These are phyloP conservation scores for Lepidium sativum DNA, from an alignment of 345 rosid genomes.

Conservation along the genomic window DNA sequence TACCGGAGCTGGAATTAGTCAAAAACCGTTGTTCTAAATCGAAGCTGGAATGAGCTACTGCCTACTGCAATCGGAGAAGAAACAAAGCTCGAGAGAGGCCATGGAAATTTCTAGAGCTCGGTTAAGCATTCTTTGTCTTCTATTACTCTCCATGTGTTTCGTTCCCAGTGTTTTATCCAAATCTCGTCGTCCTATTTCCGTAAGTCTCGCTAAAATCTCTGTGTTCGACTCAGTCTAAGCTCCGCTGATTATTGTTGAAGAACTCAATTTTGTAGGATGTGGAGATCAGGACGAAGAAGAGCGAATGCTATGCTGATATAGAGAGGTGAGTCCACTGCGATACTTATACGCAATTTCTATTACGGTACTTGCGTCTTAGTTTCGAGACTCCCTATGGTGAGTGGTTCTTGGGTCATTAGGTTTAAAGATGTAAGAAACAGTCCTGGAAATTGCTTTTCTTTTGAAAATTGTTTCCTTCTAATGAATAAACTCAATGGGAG, in stretches of 20 bases:
- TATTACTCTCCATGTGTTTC: conserved; percentile 16
- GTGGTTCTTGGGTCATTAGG: background rate
- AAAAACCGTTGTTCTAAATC: conserved; percentile 9
- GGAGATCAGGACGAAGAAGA: conserved; percentile 56
- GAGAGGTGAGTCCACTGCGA: conserved; percentile 43
- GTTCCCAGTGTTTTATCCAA: conserved; percentile 31
- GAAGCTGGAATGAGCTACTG: background rate
- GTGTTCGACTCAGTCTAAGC: background rate
- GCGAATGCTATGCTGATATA: conserved; percentile 59
- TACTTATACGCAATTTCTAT: background rate
- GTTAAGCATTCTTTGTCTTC: background rate
- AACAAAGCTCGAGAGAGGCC: background rate
- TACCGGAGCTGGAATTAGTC: background rate
- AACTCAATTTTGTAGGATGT: conserved; percentile 33
- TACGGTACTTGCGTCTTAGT: background rate
- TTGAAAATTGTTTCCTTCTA: background rate
- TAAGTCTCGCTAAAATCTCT: conserved; percentile 8
- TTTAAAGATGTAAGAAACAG: background rate
- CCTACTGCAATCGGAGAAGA: conserved; percentile 19
- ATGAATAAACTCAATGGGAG: background rate
- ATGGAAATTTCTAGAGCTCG: conserved; percentile 13
- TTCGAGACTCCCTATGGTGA: background rate
- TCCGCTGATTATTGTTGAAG: background rate
- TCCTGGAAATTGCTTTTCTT: background rate
- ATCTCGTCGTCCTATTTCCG: conserved; percentile 46